Base-by-base conservation (phyloP, 805 yeast species). In the Metschnikowia shivogae region DNA sequence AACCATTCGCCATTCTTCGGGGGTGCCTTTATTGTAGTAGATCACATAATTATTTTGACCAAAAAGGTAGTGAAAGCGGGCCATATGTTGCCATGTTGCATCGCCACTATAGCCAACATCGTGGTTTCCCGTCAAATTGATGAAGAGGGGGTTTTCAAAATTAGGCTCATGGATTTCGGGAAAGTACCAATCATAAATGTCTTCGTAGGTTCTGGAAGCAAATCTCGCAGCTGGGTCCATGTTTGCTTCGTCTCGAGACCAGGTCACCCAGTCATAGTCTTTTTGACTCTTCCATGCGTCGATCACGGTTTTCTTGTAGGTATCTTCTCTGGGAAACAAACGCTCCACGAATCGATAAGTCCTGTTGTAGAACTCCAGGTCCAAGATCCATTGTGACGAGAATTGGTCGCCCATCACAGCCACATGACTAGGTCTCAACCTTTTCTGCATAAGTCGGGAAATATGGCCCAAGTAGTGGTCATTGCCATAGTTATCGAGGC, bases 31-130 rank as follows among this genome's bases (percentile, higher is more conserved):
- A 49, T 81, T 80, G 56, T 84, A 82, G 60, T 84, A 86, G 41
- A 85, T 78, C 68, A 87, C 88, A 60, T 73, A 92, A 64, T 92
- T 92, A 57, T 89, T 88, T 55, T 81, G 79, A 29, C 99, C 99
- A 65, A 86, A 93, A 26, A 85, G 67, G 33, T 69, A 68, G 44
- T 73, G 74, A 67, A 81, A 93, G 53, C 99, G 73, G 1, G 87
- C 79, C 81, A 89, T 80, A 57, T 95, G 95, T 57, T 88, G 97
- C 70, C 82, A 81, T 0, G 96, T 89, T 34, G 95, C 88, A 64
- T 93, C 99, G 0, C 98, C 98, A 39, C 86, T 79, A 61, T 93
- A 92, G 0, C 99, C 99, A 39, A 92, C 82, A 62, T 93, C 99
- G 62, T 93, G 99, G 62, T 93, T 93, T 1, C 99, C 99, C 1